Evolutionary conservation across 2,329 filamentous ascomycete genomes (phyloP).

Genomic region (Penicillium sp.): DNA sequence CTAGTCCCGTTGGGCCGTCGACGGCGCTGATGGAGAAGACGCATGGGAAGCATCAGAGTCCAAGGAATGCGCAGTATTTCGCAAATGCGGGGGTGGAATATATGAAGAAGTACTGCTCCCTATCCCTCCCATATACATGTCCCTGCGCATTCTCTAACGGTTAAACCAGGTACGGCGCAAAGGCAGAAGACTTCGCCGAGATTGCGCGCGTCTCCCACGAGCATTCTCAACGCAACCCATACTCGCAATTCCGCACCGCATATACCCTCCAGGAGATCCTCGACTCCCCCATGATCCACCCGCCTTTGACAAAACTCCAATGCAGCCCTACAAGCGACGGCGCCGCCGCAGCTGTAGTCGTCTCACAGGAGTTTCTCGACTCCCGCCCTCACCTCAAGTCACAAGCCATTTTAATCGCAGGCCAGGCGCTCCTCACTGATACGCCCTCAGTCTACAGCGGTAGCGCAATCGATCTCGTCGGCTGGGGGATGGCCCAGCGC

Average conservation of each 20-base stretch:
- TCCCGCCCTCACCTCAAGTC: slow-evolving; percentile 78
- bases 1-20: slow-evolving; percentile 75
- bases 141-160: background rate
- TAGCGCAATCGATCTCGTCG: slow-evolving; percentile 85
- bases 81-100: slow-evolving; percentile 93
- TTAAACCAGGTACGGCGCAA: slow-evolving; percentile 73
- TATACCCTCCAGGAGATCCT: slow-evolving; percentile 86
- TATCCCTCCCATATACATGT: background rate
- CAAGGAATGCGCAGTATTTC: slow-evolving; percentile 89
- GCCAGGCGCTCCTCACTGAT: slow-evolving; percentile 85
- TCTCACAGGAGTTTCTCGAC: slow-evolving; percentile 87
- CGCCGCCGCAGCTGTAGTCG: slow-evolving; percentile 83
- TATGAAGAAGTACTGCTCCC: slow-evolving; percentile 74
- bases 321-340: slow-evolving; percentile 97
- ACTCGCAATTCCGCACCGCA: slow-evolving; percentile 92
- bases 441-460: slow-evolving; percentile 76
- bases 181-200: slow-evolving; percentile 85
- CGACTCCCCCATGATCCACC: slow-evolving; percentile 76
- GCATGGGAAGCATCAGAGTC: slow-evolving; percentile 78
- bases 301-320: slow-evolving; percentile 92
- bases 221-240: slow-evolving; percentile 90
- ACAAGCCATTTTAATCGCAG: slow-evolving; percentile 84
- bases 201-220: slow-evolving; percentile 92
- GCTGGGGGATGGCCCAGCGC: slow-evolving; percentile 85
- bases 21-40: slow-evolving; percentile 81